phyloP scores from a whole-genome alignment of 495 filamentous ascomycete genomes.

The Tricharina praecox region DNA sequence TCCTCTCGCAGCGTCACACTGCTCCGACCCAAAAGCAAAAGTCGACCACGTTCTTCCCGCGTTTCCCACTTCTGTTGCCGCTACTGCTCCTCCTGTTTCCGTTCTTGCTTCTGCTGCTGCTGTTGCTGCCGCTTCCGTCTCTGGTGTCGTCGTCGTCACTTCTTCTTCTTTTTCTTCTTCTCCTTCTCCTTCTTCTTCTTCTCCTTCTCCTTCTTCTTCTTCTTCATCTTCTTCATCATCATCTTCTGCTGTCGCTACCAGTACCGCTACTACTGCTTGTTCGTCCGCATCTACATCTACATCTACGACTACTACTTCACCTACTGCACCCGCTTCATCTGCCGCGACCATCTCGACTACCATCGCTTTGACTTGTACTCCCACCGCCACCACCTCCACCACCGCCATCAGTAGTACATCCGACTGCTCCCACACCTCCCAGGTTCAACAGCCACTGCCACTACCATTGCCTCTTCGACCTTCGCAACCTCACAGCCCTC shows the following conservation, averaged over 20 bases:
- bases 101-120: neutral
- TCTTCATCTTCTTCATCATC: neutral
- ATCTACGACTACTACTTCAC: neutral
- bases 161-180: neutral
- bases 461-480: neutral
- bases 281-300: neutral
- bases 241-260: neutral
- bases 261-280: neutral
- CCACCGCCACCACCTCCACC: no score
- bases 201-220: no score
- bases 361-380: slow-evolving; percentile 11
- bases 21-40: no score
- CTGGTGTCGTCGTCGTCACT: neutral
- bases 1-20: slow-evolving; percentile 14
- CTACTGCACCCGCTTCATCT: neutral
- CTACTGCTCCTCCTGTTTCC: neutral
- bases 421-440: neutral
- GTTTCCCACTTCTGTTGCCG: slow-evolving; percentile 19
- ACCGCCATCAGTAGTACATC: neutral
- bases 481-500: neutral
- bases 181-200: no score
- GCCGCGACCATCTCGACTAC: neutral
- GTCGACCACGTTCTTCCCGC: slow-evolving; percentile 16
- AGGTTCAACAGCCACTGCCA: neutral
- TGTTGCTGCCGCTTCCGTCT: neutral